A percentile compares a stretch with the other conserved stretches of the same genome.
Evolutionary conservation across 2,329 filamentous ascomycete genomes (phyloP).

Genomic region (Fusarium globosum): DNA sequence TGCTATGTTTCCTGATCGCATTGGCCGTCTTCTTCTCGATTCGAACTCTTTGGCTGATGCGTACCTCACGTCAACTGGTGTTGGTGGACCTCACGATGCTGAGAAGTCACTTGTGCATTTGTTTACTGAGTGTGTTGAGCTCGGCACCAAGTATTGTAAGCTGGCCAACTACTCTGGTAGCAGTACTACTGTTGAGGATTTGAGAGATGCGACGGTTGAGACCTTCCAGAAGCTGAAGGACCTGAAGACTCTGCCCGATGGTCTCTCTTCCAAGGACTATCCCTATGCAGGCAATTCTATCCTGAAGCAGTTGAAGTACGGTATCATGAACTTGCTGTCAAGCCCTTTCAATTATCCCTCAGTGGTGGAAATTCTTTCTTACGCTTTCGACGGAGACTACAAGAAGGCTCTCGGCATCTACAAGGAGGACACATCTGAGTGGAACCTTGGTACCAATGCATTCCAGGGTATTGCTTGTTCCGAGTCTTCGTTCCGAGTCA

Average conservation of each 20-base stretch:
- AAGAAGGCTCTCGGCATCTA: slow-evolving; percentile 16
- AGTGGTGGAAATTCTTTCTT: slow-evolving; percentile 4
- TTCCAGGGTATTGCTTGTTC: slow-evolving; percentile 30
- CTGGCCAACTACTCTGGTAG: slow-evolving; percentile 30
- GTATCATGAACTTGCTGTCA: slow-evolving; percentile 10
- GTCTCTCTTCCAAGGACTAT: not conserved
- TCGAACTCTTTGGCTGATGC: slow-evolving; percentile 27
- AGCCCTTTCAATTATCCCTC: slow-evolving; percentile 14
- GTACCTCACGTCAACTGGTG: slow-evolving; percentile 17
- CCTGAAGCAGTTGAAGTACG: slow-evolving; percentile 15
- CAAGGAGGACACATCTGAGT: slow-evolving; percentile 12
- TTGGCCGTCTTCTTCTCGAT: slow-evolving; percentile 41
- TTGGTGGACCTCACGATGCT: slow-evolving; percentile 19
- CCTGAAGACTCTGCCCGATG: not conserved
- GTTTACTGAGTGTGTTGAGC: slow-evolving; percentile 28
- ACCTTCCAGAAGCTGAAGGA: slow-evolving; percentile 19
- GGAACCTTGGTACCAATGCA: slow-evolving; percentile 22
- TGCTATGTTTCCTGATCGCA: slow-evolving; percentile 39
- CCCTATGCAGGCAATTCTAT: slow-evolving; percentile 22
- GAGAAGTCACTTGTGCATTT: slow-evolving; percentile 24
- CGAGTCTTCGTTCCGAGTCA: slow-evolving; percentile 22
- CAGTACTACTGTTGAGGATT: slow-evolving; percentile 14
- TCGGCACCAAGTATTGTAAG: slow-evolving; percentile 18
- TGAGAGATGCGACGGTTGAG: slow-evolving; percentile 1
- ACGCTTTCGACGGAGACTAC: slow-evolving; percentile 14